Conservation (phyloP, 208 protist genomes). For the Porcisia deanei region DNA sequence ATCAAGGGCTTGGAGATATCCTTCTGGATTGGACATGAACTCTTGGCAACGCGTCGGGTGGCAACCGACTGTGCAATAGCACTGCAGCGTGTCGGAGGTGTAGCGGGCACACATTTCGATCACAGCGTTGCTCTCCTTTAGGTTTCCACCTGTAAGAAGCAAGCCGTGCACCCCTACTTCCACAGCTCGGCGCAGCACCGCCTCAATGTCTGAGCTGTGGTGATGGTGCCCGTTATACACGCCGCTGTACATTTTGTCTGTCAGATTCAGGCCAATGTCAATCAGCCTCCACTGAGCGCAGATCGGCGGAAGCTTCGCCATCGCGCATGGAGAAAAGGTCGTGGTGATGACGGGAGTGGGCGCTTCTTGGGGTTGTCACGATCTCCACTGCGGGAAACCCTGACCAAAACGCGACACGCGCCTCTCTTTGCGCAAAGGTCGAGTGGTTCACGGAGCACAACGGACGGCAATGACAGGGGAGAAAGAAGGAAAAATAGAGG, state of each 20-base stretch:
- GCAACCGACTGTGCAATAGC: slow-evolving; percentile 83
- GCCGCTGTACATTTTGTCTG: slow-evolving; percentile 80
- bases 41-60: slow-evolving; percentile 88
- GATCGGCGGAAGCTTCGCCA: slow-evolving; percentile 11
- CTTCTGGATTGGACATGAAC: slow-evolving; percentile 57
- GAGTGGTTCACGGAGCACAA: neutral
- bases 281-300: slow-evolving; percentile 50
- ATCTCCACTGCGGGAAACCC: neutral
- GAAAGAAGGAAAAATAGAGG: neutral
- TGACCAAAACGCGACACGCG: neutral
- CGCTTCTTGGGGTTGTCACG: neutral
- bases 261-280: slow-evolving; percentile 91
- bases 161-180: slow-evolving; percentile 62
- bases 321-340: neutral
- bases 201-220: slow-evolving; percentile 58
- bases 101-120: slow-evolving; percentile 61
- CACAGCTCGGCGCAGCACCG: slow-evolving; percentile 59
- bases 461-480: neutral
- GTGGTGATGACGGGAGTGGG: neutral
- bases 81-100: slow-evolving; percentile 39
- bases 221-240: slow-evolving; percentile 56
- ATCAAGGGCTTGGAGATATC: slow-evolving; percentile 59
- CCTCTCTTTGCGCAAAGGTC: neutral
- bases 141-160: slow-evolving; percentile 71
- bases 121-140: slow-evolving; percentile 57